These are phyloP conservation scores for Penicillium flavigenum DNA, from an alignment of 495 filamentous ascomycete species.

Conservation along the genomic window DNA sequence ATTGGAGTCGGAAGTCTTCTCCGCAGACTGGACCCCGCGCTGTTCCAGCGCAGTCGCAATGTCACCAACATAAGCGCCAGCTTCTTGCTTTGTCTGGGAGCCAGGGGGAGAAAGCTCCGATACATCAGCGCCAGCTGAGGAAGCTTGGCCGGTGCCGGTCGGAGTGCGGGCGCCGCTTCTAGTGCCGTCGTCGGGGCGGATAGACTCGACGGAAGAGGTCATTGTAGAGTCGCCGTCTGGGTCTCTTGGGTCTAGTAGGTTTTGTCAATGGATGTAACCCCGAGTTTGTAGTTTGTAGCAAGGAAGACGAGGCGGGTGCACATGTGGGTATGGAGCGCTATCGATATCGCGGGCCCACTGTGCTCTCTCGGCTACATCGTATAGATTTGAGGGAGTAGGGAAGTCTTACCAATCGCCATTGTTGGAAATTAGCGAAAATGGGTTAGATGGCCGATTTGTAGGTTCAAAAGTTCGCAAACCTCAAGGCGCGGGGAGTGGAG, in stretches of 20 bases:
- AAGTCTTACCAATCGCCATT: constrained; percentile 30
- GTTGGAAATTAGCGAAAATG: neutral
- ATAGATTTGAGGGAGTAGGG: neutral
- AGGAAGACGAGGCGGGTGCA: constrained; percentile 2
- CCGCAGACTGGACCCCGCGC: neutral
- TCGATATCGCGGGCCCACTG: constrained; percentile 14
- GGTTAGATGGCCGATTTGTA: constrained; percentile 3
- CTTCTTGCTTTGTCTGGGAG: constrained; percentile 43
- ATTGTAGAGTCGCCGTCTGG: constrained; percentile 59
- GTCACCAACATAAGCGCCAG: constrained; percentile 10
- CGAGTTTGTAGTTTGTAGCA: constrained; percentile 4
- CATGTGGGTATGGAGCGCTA: constrained; percentile 12
- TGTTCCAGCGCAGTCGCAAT: neutral
- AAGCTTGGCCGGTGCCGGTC: constrained; percentile 25
- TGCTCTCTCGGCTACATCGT: neutral
- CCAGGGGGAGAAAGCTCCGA: constrained; percentile 56
- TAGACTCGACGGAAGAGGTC: constrained; percentile 51
- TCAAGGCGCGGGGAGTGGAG: constrained; percentile 17
- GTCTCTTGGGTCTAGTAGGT: constrained; percentile 34
- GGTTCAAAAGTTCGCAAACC: constrained; percentile 4
- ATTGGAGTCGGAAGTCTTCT: constrained; percentile 35
- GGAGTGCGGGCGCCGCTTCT: constrained; percentile 39
- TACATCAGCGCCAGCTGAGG: constrained; percentile 19
- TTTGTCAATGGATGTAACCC: neutral
- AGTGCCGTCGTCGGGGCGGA: constrained; percentile 34